phyloP scores from a whole-genome alignment of 2,329 filamentous ascomycete genomes.

The Podosphaera xanthii region DNA sequence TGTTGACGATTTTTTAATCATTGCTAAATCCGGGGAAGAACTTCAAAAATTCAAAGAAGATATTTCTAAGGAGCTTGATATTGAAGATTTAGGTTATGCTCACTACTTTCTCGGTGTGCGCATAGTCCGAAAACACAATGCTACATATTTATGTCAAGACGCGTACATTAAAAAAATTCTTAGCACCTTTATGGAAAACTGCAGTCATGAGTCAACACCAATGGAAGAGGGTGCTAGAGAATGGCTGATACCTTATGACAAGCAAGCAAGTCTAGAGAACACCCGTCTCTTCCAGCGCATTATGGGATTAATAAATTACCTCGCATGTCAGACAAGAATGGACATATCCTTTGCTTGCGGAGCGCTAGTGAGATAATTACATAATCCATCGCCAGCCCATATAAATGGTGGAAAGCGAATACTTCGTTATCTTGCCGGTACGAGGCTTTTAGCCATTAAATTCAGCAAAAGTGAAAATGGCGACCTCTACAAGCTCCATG shows the following conservation, averaged over 20 bases:
- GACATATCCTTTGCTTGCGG: neutral
- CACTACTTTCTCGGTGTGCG: neutral
- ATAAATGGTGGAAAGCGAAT: neutral
- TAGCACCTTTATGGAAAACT: neutral
- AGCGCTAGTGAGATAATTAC: neutral
- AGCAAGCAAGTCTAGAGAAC: neutral
- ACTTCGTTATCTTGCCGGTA: neutral
- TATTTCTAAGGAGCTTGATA: neutral
- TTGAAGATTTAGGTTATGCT: neutral
- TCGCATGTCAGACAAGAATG: neutral
- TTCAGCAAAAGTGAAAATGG: neutral
- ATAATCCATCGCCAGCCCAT: slow-evolving; percentile 1
- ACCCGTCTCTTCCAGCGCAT: neutral
- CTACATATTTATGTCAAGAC: neutral
- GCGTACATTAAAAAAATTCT: slow-evolving; percentile 1
- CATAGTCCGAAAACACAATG: neutral
- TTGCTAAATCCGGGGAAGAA: neutral
- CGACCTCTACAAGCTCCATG: neutral
- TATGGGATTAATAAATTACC: slow-evolving; percentile 1
- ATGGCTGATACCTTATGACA: neutral
- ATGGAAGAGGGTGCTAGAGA: neutral
- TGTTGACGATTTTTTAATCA: neutral
- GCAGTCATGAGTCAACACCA: neutral
- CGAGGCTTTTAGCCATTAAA: neutral
- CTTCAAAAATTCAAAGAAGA: neutral